Evolutionary conservation across 352 stramenopile genomes (phyloP).

Genomic region (Pythium coloratum): DNA sequence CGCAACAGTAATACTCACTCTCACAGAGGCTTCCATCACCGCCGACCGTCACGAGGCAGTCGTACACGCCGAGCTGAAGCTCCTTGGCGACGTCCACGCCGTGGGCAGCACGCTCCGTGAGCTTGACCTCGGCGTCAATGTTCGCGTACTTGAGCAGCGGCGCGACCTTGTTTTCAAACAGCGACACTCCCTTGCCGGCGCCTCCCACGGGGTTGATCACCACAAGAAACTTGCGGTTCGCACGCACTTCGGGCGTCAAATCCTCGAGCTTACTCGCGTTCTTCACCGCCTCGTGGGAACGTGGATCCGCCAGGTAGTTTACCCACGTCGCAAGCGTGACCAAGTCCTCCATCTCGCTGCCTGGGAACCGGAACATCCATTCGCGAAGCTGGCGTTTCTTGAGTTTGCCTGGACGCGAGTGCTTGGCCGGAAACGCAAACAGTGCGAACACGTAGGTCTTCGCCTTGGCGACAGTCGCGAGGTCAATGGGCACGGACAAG

Average conservation of each 20-base stretch:
- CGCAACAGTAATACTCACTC: conserved; percentile 33
- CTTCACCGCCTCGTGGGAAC: conserved; percentile 29
- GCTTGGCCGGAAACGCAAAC: conserved; percentile 42
- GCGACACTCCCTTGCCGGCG: conserved; percentile 46
- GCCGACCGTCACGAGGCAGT: conserved; percentile 68
- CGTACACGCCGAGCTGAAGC: conserved; percentile 52
- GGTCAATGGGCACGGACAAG: conserved; percentile 27
- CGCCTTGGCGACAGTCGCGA: conserved; percentile 5
- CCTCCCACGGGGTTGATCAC: conserved; percentile 78
- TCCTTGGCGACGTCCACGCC: conserved; percentile 51
- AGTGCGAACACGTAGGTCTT: conserved; percentile 44
- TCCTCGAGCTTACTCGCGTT: conserved; percentile 33
- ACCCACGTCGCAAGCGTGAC: conserved; percentile 36
- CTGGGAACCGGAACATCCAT: conserved; percentile 51
- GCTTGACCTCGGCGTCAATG: conserved; percentile 44
- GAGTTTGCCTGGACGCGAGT: conserved; percentile 27
- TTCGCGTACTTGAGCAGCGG: conserved; percentile 53
- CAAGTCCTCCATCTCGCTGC: conserved; percentile 37
- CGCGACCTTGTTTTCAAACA: conserved; percentile 54
- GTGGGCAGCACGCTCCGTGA: conserved; percentile 54
- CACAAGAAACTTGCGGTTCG: conserved; percentile 50
- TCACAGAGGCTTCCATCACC: conserved; percentile 72
- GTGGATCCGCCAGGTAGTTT: conserved; percentile 57
- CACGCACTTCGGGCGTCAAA: conserved; percentile 25
- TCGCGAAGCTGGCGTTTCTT: conserved; percentile 45